Evolutionary conservation across 306 rosid species (phyloP).

Genomic region (Cyclanthera cordifolia): DNA sequence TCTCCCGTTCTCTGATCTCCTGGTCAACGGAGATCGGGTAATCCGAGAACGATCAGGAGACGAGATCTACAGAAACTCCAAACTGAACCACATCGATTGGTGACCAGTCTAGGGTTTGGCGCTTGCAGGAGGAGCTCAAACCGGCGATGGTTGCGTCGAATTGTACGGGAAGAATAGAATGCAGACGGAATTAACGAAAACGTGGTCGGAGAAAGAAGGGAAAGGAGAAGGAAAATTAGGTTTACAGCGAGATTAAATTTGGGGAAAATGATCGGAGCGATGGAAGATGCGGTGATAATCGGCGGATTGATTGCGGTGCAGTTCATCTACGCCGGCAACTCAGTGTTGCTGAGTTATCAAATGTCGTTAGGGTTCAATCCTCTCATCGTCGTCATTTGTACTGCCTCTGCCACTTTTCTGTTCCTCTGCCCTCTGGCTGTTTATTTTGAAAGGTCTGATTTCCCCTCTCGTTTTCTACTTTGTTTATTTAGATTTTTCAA

Average conservation of each 20-base stretch:
- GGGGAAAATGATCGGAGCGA: not conserved
- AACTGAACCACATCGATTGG: not conserved
- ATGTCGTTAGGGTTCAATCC: constrained; percentile 55
- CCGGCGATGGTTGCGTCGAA: not conserved
- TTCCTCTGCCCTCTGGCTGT: constrained; percentile 54
- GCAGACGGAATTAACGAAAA: not conserved
- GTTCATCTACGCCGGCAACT: constrained; percentile 52
- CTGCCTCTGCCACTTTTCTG: constrained; percentile 49
- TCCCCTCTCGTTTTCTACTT: not conserved
- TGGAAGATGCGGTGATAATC: constrained; percentile 37
- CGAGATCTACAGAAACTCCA: not conserved
- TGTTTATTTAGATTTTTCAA: too few relatives aligned
- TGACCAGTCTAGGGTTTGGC: not conserved
- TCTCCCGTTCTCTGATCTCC: too few relatives aligned
- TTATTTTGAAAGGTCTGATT: constrained; percentile 55
- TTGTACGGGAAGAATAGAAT: not conserved
- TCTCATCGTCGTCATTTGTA: constrained; percentile 50
- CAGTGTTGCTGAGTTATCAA: constrained; percentile 41
- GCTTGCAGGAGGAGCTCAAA: not conserved
- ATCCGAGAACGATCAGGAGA: not conserved
- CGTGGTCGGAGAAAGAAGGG: not conserved
- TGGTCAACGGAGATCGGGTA: not conserved
- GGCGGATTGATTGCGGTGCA: constrained; percentile 57
- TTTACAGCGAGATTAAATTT: not conserved
- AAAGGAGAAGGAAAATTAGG: too few relatives aligned